Conservation (phyloP, 106 monocot genomes). For the Apostasia shenzhenica region DNA sequence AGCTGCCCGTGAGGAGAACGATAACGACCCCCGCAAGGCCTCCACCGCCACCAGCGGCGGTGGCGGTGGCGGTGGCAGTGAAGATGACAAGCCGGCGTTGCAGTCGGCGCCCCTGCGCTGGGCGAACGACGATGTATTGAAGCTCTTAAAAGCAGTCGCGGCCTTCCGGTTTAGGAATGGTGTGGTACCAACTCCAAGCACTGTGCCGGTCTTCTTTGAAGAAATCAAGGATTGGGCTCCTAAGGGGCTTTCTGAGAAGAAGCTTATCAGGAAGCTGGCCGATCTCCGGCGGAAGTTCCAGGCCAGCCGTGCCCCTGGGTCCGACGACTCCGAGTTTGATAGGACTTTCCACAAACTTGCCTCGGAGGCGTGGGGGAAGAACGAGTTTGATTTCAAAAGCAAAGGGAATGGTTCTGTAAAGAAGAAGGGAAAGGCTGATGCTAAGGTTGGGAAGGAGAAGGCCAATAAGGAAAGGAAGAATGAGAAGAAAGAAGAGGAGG, state of each 20-base stretch:
- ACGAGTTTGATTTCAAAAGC: neutral
- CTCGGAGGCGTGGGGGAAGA: neutral
- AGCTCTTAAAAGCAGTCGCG: neutral
- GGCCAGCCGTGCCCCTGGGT: neutral
- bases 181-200: too few species aligned
- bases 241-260: neutral
- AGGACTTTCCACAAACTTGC: neutral
- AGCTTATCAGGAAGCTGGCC: neutral
- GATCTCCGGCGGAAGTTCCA: neutral
- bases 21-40: neutral
- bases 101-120: neutral
- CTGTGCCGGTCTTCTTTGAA: neutral
- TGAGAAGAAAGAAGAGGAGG: neutral
- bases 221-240: conserved; percentile 8
- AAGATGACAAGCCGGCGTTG: too few species aligned
- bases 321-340: neutral
- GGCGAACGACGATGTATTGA: neutral
- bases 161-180: neutral
- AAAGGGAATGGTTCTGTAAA: neutral
- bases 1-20: too few species aligned
- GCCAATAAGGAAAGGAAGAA: neutral
- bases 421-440: neutral
- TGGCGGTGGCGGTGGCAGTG: too few species aligned
- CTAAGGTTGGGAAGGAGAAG: neutral
- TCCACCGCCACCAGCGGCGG: neutral